Conservation (phyloP, 257 asterid species). For the Fraxinus pennsylvanica region DNA sequence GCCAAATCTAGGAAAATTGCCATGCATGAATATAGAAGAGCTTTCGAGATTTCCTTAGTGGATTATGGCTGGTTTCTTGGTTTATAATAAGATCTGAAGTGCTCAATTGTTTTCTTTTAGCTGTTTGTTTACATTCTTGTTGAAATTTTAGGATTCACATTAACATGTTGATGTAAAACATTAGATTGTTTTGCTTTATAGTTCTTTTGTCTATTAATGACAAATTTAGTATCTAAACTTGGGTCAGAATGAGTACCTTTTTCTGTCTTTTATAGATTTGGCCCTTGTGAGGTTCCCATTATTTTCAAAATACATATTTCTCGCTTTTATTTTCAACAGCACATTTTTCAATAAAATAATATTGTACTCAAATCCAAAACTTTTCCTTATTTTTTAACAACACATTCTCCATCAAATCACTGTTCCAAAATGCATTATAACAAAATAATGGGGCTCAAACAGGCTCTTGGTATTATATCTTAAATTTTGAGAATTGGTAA, state of each 20-base stretch:
- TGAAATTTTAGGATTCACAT: not conserved
- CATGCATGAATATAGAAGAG: not conserved
- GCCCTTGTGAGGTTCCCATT: no score
- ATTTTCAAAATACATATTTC: no score
- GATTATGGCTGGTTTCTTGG: not conserved
- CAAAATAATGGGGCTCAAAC: no score
- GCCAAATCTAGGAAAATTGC: not conserved
- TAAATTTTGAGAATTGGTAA: slow-evolving; percentile 3
- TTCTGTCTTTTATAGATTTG: not conserved
- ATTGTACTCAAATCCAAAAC: no score
- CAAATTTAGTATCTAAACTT: slow-evolving; percentile 6
- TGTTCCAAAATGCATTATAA: no score
- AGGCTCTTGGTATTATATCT: not conserved
- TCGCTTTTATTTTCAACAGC: no score
- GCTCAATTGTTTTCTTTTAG: not conserved
- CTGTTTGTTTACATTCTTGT: slow-evolving; percentile 1
- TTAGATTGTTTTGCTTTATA: not conserved
- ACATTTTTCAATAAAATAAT: no score
- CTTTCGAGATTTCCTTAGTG: not conserved
- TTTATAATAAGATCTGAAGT: slow-evolving; percentile 3
- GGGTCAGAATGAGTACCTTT: slow-evolving; percentile 3
- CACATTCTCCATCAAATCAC: no score
- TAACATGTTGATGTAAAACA: slow-evolving; percentile 3
- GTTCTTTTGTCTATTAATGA: slow-evolving; percentile 11
- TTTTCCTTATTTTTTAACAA: no score